Evolutionary conservation across 192 early-diverging fungal species (phyloP), one percentile per base, ranked within the genome.

Genomic region (Coemansia nantahalensis): DNA sequence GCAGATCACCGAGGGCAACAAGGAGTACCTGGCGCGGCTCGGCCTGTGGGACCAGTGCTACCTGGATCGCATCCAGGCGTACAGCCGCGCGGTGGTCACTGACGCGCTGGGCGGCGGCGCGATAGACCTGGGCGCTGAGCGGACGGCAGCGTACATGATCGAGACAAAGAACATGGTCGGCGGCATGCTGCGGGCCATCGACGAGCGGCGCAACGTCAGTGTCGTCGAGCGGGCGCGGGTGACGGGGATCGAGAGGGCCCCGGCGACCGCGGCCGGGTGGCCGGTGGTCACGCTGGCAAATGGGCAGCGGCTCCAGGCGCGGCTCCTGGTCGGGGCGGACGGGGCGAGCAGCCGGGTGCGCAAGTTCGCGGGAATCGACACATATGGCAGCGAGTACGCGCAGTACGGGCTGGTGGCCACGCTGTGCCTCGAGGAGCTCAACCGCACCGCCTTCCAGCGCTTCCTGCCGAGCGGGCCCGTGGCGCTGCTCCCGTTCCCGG

Each of bases 401-500:
- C 84, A 91, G 31, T 83, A 85, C 39, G 94, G 92, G 23, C 61
- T 98, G 16, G 94, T 96, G 0, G 93, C 90, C 8, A 76, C 65
- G 11, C 58, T 76, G 8, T 95, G 90, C 12, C 54, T 98, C 21
- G 61, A 87, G 38, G 59, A 31, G 83, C 90, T 57, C 65, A 80
- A 60, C 55, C 16, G 17, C 19, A 87, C 90, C 0, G 93, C 93
- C 5, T 98, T 88, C 84, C 93, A 98, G 78, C 79, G 94, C 44
- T 98, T 97, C 59, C 78, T 98, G 31, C 94, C 94, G 5, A 86
- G 88, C 1, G 96, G 96, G 3, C 93, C 96, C 0, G 83, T 98
- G 38, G 93, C 94, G 6, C 76, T 95, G 64, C 78, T 98, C 33
- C 96, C 96, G 17, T 65, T 78, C 22, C 72, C 62, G 1, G 60